Evolutionary conservation across 768 basidiomycete genomes (phyloP).

Genomic region (Boletellus ananiceps): DNA sequence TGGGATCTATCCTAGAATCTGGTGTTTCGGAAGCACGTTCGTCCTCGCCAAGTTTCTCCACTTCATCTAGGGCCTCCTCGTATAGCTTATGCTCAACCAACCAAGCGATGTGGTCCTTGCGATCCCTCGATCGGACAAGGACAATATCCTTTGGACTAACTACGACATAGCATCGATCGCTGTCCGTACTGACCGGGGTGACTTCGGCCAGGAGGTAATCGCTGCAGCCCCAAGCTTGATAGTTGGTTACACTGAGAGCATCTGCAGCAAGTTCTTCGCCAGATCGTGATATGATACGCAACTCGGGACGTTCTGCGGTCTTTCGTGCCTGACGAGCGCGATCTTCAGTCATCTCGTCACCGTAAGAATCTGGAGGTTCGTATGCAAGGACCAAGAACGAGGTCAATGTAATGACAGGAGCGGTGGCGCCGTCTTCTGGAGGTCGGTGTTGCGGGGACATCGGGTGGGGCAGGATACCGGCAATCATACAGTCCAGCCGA

Average conservation of each 20-base stretch:
- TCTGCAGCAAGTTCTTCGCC: conserved; percentile 89
- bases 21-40: conserved; percentile 28
- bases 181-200: conserved; percentile 13
- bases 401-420: conserved; percentile 39
- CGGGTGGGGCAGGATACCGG: conserved; percentile 82
- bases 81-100: conserved; percentile 80
- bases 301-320: conserved; percentile 86
- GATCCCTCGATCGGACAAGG: conserved; percentile 82
- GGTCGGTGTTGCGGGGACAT: conserved; percentile 29
- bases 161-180: conserved; percentile 68
- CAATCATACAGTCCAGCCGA: conserved; percentile 92
- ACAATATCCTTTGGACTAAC: conserved; percentile 85
- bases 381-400: conserved; percentile 89
- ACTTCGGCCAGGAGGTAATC: conserved; percentile 77
- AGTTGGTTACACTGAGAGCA: conserved; percentile 73
- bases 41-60: conserved; percentile 55
- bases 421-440: conserved; percentile 13
- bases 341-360: conserved; percentile 67
- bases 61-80: conserved; percentile 82
- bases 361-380: conserved; percentile 66
- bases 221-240: conserved; percentile 83
- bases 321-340: conserved; percentile 74
- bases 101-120: conserved; percentile 88
- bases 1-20: conserved; percentile 45
- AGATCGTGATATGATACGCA: conserved; percentile 82